These are phyloP conservation scores for Nicotiana undulata DNA, from an alignment of 257 asterid genomes.

Conservation along the genomic window DNA sequence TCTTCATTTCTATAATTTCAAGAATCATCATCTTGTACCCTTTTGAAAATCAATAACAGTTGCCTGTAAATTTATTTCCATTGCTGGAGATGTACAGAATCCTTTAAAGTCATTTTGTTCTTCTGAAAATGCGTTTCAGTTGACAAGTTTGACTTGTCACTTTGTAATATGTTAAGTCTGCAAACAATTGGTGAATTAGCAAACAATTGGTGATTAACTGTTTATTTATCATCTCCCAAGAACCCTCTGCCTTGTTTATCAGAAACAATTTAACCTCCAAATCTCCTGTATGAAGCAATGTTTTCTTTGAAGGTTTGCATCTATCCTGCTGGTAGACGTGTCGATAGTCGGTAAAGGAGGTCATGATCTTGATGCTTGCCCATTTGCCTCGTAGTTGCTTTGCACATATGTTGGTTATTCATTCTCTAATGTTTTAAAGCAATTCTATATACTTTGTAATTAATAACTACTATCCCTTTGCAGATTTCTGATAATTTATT, in stretches of 20 bases:
- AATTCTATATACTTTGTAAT: no score
- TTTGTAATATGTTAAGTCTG: slow-evolving; percentile 48
- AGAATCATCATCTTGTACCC: slow-evolving; percentile 7
- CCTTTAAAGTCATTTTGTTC: slow-evolving; percentile 31
- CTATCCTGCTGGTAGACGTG: no score
- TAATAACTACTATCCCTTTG: no score
- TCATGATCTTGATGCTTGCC: no score
- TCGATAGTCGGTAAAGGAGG: no score
- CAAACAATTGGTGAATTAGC: neutral
- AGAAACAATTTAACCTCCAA: neutral
- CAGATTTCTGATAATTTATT: no score
- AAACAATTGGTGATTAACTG: neutral
- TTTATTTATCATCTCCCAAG: neutral
- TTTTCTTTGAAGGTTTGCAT: neutral
- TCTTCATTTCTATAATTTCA: slow-evolving; percentile 8
- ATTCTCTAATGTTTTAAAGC: no score
- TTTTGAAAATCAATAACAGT: slow-evolving; percentile 36
- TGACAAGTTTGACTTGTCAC: slow-evolving; percentile 41
- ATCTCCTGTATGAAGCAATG: neutral
- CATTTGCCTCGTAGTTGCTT: no score
- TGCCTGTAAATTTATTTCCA: slow-evolving; percentile 60
- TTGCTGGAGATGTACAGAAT: slow-evolving; percentile 56
- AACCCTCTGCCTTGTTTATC: neutral
- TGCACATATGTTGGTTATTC: no score
- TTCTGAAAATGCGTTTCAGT: slow-evolving; percentile 37